Percentiles rank a stretch among this genome's conserved stretches.
phyloP scores from a whole-genome alignment of 106 monocot genomes.

The Apostasia shenzhenica region DNA sequence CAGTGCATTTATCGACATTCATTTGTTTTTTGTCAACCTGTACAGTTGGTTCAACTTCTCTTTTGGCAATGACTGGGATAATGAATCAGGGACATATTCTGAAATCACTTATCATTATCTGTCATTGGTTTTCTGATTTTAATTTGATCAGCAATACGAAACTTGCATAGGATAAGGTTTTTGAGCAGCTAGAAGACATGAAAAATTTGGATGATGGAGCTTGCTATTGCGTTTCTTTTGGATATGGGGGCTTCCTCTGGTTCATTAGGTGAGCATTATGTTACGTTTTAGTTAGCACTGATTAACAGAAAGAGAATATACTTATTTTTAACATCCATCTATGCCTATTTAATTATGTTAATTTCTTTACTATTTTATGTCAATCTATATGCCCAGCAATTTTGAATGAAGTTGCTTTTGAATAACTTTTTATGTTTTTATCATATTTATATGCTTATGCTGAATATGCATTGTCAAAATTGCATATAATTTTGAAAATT shows the following conservation, averaged over 20 bases:
- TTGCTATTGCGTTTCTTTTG: neutral
- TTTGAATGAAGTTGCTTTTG: no score
- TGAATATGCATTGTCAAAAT: no score
- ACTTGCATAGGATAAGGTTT: neutral
- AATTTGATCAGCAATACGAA: neutral
- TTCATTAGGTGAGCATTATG: neutral
- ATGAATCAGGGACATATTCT: slow-evolving; percentile 1
- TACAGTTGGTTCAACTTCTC: neutral
- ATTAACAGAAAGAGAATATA: neutral
- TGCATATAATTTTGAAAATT: no score
- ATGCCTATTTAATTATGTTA: no score
- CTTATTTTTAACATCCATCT: neutral
- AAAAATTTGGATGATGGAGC: neutral
- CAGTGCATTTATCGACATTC: slow-evolving; percentile 4
- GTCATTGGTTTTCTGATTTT: slow-evolving; percentile 1
- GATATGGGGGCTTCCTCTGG: neutral
- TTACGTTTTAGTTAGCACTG: neutral
- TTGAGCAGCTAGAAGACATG: neutral
- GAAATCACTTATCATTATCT: neutral
- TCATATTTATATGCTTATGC: no score
- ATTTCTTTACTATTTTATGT: no score
- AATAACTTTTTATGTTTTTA: no score
- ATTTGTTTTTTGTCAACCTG: neutral
- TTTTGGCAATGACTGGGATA: neutral
- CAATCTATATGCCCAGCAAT: no score